phyloP scores from a whole-genome alignment of 345 rosid genomes.

The Murraya paniculata region DNA sequence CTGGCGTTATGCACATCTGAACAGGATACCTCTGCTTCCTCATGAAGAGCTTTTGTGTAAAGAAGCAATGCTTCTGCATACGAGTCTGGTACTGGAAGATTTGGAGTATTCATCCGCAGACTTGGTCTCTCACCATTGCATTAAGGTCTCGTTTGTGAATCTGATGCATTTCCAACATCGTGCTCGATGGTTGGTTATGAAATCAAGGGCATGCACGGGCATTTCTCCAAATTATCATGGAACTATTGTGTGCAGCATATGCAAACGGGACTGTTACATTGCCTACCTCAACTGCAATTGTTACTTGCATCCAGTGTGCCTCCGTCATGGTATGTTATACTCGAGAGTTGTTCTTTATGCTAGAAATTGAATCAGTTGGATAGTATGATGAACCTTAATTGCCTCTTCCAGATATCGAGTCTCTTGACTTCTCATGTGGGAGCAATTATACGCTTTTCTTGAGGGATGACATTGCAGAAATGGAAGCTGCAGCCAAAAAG shows the following conservation, averaged over 20 bases:
- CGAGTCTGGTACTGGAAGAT: conserved; percentile 54
- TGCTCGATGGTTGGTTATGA: conserved; percentile 77
- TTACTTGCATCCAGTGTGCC: conserved; percentile 64
- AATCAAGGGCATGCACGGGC: conserved; percentile 58
- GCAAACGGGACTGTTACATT: conserved; percentile 92
- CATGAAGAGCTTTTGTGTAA: conserved; percentile 96
- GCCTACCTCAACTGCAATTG: conserved; percentile 77
- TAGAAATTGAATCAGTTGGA: background rate
- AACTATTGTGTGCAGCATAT: conserved; percentile 78
- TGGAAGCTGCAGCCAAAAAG: conserved; percentile 86
- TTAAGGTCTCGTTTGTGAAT: conserved; percentile 72
- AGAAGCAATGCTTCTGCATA: conserved; percentile 82
- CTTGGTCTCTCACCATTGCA: conserved; percentile 46
- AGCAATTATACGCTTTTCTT: conserved; percentile 53
- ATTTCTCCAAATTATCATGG: conserved; percentile 49
- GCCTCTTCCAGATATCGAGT: conserved; percentile 48
- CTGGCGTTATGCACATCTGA: conserved; percentile 85
- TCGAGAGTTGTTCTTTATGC: conserved; percentile 1
- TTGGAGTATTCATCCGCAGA: conserved; percentile 51
- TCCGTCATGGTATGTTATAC: conserved; percentile 71
- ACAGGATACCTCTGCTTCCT: conserved; percentile 89
- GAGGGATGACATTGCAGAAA: conserved; percentile 60
- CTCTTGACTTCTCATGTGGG: conserved; percentile 75
- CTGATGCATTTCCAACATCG: conserved; percentile 77
- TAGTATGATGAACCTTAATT: conserved; percentile 12